A percentile compares a stretch with the other conserved stretches of the same genome.
phyloP scores from a whole-genome alignment of 139 green algal genomes.

The Trebouxia sp. region DNA sequence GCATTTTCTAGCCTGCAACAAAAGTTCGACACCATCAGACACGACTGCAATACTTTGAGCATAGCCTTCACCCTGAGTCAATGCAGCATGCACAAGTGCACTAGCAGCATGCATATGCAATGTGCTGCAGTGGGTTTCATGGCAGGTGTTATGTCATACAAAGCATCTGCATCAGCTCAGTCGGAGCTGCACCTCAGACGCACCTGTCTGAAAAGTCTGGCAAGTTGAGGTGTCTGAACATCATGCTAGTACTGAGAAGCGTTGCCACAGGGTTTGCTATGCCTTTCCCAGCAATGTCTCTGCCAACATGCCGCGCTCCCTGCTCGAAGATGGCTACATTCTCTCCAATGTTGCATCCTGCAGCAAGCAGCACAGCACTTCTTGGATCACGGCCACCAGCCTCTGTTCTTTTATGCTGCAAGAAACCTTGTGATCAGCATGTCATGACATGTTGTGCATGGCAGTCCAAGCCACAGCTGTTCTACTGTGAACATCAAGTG shows the following conservation, averaged over 20 bases:
- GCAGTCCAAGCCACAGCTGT: neutral
- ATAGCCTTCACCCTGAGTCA: neutral
- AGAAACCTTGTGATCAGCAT: neutral
- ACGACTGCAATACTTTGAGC: too few species aligned
- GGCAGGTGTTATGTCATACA: neutral
- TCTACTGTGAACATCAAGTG: too few species aligned
- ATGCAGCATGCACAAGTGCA: too few species aligned
- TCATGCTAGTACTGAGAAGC: constrained; percentile 88
- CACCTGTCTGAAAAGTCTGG: constrained; percentile 56
- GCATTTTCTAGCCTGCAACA: constrained; percentile 74
- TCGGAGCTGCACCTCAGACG: too few species aligned
- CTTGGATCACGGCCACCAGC: too few species aligned
- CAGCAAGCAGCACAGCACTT: too few species aligned
- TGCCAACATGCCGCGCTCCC: constrained; percentile 85
- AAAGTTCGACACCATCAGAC: too few species aligned
- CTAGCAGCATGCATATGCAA: neutral
- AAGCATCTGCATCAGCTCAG: too few species aligned
- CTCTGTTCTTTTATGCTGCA: too few species aligned
- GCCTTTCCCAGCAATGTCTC: constrained; percentile 80
- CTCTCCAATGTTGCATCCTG: constrained; percentile 37
- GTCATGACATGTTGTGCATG: too few species aligned
- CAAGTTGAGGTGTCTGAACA: constrained; percentile 87
- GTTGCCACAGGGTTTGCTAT: constrained; percentile 93
- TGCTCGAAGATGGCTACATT: constrained; percentile 40
- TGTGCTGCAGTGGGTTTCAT: neutral